Evolutionary conservation across 345 rosid species (phyloP), one percentile per base, ranked within the genome.

Genomic region (Iberis pinnata): DNA sequence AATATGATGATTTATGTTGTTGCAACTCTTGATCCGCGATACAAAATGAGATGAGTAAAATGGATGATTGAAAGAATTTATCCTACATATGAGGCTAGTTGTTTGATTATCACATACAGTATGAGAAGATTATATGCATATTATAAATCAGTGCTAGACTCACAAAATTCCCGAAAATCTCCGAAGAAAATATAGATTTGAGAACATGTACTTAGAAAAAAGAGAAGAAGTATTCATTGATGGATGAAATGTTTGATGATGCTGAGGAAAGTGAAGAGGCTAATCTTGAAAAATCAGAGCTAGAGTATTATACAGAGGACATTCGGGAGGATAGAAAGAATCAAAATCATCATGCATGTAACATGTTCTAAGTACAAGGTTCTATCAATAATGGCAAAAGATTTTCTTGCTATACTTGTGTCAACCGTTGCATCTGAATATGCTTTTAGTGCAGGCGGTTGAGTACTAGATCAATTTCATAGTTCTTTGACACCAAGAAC

Each of bases 391-490:
- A 60, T 70, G 18, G 63, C 54, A 11, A 46, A 14, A 15, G 63
- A 70, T 13, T 10, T 64, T 16, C 26, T 70, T 25, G 62, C 31
- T 2, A 41, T 53, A 11, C 50, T 12, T 0, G 32, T 65, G 0
- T 53, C 59, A 6, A 70, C 49, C 2, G 24, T 70, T 25, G 66
- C 67, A 16, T 60, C 14, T 0, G 33, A 64, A 53, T 48, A 29
- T 41, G 12, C 22, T 0, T 64, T 64, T 46, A 53, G 67, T 13
- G 14, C 29, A 2, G 7, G 37, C 3, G 43, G 58, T 27, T 8
- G 58, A 5, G 27, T 64, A 0, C 40, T 70, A 1, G 40, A 59
- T 42, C 27, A 3, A 12, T 64, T 64, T 18, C 22, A 20, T 19
- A 64, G 57, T 15, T 59, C 52, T 0, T 7, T 70, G 24, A 60